Evolutionary conservation across 345 rosid genomes (phyloP), one percentile per base, ranked within the genome.

Genomic region (Conringia planisiliqua): DNA sequence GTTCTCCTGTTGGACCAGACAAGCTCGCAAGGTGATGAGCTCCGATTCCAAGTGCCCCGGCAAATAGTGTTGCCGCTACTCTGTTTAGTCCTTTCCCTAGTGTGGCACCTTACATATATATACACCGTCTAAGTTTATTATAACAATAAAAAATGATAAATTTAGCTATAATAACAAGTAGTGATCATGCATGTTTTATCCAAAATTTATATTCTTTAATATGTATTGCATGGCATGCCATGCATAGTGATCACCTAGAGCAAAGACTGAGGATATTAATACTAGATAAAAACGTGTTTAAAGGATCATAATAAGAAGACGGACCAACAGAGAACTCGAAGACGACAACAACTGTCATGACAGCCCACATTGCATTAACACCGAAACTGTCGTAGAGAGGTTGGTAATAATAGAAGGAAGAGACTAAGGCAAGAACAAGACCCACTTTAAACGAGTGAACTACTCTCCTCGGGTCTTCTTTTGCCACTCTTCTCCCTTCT

Each of bases 321-420:
- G 66, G 71, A 86, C 98, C 97, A 0, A 89, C 97, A 13, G 87
- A 85, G 73, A 84, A 90, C 71, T 92, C 97, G 33, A 87, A 90
- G 62, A 90, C 90, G 50, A 90, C 88, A 4, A 93, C 89, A 20
- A 90, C 96, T 18, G 98, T 93, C 74, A 93, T 85, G 0, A 93
- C 84, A 46, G 96, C 97, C 97, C 97, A 89, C 81, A 86, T 85
- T 60, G 97, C 93, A 51, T 86, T 72, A 68, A 79, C 86, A 3
- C 92, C 96, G 24, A 90, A 87, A 72, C 52, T 85, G 40, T 86
- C 78, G 55, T 86, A 90, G 4, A 88, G 81, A 43, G 97, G 93
- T 54, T 82, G 77, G 65, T 24, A 86, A 63, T 85, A 90, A 82
- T 85, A 89, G 20, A 88, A 59, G 7, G 87, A 40, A 1, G 93